Conservation (phyloP, 441 rosid genomes). For the Viola pubescens region DNA sequence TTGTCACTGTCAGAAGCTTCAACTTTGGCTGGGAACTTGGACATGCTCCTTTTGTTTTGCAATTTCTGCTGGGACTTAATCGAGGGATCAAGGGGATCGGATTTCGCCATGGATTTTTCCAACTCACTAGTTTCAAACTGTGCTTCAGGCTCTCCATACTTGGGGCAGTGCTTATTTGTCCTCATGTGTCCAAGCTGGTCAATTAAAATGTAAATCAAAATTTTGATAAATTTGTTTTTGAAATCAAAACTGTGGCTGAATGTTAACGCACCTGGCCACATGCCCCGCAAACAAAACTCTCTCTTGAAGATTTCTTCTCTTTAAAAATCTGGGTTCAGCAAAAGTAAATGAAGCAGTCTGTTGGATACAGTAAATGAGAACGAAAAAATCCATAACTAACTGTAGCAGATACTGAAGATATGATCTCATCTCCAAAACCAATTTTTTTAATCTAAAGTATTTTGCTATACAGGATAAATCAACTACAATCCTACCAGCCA, state of each 20-base stretch:
- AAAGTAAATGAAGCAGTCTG: slow-evolving; percentile 12
- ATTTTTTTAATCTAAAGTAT: no score
- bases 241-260: slow-evolving; percentile 10
- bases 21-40: slow-evolving; percentile 40
- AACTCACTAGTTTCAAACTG: slow-evolving; percentile 42
- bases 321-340: slow-evolving; percentile 46
- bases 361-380: slow-evolving; percentile 4
- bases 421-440: no score
- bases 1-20: slow-evolving; percentile 60
- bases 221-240: slow-evolving; percentile 11
- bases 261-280: slow-evolving; percentile 74
- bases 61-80: slow-evolving; percentile 49
- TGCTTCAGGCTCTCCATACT: slow-evolving; percentile 70
- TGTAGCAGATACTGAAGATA: neutral
- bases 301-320: slow-evolving; percentile 97
- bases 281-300: slow-evolving; percentile 91
- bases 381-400: neutral
- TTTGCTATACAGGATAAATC: no score
- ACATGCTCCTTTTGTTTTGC: slow-evolving; percentile 46
- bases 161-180: slow-evolving; percentile 97
- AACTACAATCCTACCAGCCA: no score
- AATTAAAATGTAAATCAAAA: slow-evolving; percentile 17
- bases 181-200: slow-evolving; percentile 98
- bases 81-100: slow-evolving; percentile 42
- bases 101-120: slow-evolving; percentile 54